Conservation (phyloP, 2,329 filamentous ascomycete species). For the Claviceps sp. region DNA sequence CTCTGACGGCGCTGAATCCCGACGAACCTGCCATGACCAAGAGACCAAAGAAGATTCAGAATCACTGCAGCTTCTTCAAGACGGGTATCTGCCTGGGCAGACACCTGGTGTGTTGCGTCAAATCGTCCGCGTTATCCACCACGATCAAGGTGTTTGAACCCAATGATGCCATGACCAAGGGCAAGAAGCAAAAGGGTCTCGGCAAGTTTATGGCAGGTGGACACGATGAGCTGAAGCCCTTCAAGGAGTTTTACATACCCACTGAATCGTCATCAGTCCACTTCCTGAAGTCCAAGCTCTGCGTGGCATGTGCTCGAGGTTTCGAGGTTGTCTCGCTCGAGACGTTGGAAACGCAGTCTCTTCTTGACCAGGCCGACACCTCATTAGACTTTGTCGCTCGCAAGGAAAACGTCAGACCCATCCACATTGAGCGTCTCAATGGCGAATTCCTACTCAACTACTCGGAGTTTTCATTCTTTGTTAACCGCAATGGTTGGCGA, state of each 20-base stretch:
- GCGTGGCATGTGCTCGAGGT: constrained; percentile 85
- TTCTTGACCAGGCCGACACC: constrained; percentile 94
- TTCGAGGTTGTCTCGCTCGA: constrained; percentile 96
- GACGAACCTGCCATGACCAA: constrained; percentile 71
- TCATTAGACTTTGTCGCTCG: constrained; percentile 93
- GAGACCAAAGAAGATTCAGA: constrained; percentile 89
- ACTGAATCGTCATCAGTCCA: constrained; percentile 97
- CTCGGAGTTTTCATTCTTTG: constrained; percentile 97
- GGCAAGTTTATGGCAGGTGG: constrained; percentile 89
- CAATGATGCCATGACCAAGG: constrained; percentile 84
- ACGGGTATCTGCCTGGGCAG: constrained; percentile 87
- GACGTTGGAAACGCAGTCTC: constrained; percentile 92
- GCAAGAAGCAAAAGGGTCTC: constrained; percentile 90
- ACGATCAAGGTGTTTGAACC: constrained; percentile 99
- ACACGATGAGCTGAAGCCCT: constrained; percentile 89
- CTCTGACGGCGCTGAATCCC: constrained; percentile 72
- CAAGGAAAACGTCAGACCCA: constrained; percentile 85
- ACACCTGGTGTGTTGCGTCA: constrained; percentile 92
- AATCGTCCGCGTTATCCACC: constrained; percentile 81
- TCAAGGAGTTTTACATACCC: constrained; percentile 98
- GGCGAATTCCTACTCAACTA: constrained; percentile 97
- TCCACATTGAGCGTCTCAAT: constrained; percentile 93
- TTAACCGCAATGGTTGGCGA: constrained; percentile 96
- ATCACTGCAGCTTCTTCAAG: constrained; percentile 97
- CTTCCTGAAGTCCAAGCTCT: constrained; percentile 92